Base-by-base conservation (phyloP, 306 rosid species). In the Glycine soja region DNA sequence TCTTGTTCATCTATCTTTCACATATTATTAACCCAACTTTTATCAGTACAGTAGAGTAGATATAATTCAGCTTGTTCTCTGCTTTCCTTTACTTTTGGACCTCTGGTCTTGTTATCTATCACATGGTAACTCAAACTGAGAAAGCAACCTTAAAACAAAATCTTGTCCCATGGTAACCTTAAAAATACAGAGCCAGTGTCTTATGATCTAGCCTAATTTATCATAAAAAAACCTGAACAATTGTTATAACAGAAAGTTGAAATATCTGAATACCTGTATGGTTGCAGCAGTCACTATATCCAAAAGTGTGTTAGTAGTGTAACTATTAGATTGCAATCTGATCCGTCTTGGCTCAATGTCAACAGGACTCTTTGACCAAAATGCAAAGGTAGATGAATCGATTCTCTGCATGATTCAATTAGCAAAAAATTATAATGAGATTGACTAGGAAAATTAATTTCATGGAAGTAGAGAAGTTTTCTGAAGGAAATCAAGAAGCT, bases 211-310 rank as follows among this genome's bases (percentile, higher is more conserved):
- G 30, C 30, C 30, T 62, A 63, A 62, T 38, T 65, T 4, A 56
- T 65, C 45, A 62, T 38, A 0, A 64, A 74, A 76, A 70, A 61
- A 34, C 13, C 24, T 51, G 50, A 66, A 42, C 42, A 46, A 48
- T 16, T 19, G 24, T 19, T 19, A 19, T 19, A 58, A 52, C 50
- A 83, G 50, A 57, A 57, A 57, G 16, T 45, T 13, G 74, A 64
- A 24, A 42, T 12, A 8, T 12, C 32, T 13, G n/a, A 77, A 75
- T 76, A 90, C 99, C 97, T 96, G 99, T 78, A 93, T 93, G 64
- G 92, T 93, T 71, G 97, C 98, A 84, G 99, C 99, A 84, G 96
- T 96, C 80, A 96, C 94, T 1, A 86, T 96, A 86, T 96, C 99
- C 89, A 96, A 81, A 74, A 96, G 98, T 4, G 98, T 91, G 88